A percentile compares a stretch with the other conserved stretches of the same genome.
Evolutionary conservation across 495 filamentous ascomycete species (phyloP).

Genomic region (Aspergillus sparsus): DNA sequence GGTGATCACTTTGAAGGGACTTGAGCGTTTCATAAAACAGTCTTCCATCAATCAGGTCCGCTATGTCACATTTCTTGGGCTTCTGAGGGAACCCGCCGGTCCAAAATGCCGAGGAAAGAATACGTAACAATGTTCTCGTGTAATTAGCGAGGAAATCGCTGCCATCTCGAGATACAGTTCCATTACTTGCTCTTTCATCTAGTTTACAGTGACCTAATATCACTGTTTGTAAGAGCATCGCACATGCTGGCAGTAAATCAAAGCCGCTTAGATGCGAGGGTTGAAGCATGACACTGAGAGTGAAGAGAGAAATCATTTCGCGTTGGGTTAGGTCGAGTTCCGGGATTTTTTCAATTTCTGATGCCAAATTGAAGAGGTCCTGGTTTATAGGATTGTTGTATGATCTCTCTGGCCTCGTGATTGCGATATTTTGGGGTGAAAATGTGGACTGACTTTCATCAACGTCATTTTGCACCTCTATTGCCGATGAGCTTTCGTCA

Average conservation of each 20-base stretch:
- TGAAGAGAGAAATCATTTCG: conserved; percentile 6
- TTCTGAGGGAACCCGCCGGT: conserved; percentile 15
- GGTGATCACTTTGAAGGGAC: background rate
- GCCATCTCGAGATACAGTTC: background rate
- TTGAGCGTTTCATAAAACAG: conserved; percentile 43
- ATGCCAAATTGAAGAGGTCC: background rate
- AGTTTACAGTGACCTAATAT: conserved; percentile 22
- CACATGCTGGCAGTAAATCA: background rate
- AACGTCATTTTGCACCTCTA: background rate
- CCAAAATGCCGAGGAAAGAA: conserved; percentile 21
- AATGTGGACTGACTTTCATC: background rate
- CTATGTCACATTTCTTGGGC: conserved; percentile 47
- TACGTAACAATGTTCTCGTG: background rate
- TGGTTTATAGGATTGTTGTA: background rate
- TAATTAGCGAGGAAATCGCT: conserved; percentile 11
- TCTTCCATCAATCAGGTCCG: conserved; percentile 67
- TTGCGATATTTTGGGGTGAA: background rate
- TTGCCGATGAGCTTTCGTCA: background rate
- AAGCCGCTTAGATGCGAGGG: background rate
- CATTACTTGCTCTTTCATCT: conserved; percentile 2
- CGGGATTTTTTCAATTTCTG: background rate
- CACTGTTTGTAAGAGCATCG: conserved; percentile 20
- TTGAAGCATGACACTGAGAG: conserved; percentile 5
- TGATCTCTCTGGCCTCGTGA: too few relatives aligned
- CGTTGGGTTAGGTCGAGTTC: conserved; percentile 13